A percentile compares a stretch with the other conserved stretches of the same genome.
Evolutionary conservation across 192 early-diverging fungal species (phyloP).

Genomic region (Chytriomyces confervae): DNA sequence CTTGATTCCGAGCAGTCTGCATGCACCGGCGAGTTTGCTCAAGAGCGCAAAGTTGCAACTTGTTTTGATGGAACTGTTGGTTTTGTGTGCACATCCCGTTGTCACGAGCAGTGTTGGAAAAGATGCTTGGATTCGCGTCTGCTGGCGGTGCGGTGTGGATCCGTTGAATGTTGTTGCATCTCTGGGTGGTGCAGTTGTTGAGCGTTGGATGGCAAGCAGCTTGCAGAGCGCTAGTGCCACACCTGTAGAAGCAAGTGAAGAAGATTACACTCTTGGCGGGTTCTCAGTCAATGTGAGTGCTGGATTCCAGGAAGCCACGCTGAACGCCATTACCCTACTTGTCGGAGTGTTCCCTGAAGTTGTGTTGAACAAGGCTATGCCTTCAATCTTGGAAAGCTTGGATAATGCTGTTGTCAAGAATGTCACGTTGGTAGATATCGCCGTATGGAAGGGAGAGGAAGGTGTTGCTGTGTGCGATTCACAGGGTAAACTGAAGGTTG

Average conservation of each 20-base stretch:
- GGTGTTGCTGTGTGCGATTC: constrained; percentile 69
- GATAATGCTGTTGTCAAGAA: constrained; percentile 49
- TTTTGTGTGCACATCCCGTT: constrained; percentile 57
- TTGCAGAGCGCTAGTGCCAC: background rate
- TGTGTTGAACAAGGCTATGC: constrained; percentile 55
- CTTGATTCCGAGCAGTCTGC: constrained; percentile 32
- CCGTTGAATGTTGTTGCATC: constrained; percentile 65
- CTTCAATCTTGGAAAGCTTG: constrained; percentile 55
- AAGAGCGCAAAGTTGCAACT: constrained; percentile 22
- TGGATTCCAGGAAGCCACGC: constrained; percentile 67
- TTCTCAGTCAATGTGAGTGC: constrained; percentile 43
- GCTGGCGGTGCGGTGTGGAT: constrained; percentile 75
- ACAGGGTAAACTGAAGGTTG: constrained; percentile 25
- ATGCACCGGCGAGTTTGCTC: background rate
- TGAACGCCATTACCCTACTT: constrained; percentile 66
- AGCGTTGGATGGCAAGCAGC: constrained; percentile 19
- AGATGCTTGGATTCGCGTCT: constrained; percentile 85
- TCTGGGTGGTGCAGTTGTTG: background rate
- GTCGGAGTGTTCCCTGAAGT: constrained; percentile 64
- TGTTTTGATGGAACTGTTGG: constrained; percentile 54
- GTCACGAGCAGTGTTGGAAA: constrained; percentile 55
- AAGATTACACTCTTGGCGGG: constrained; percentile 33
- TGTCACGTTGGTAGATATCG: constrained; percentile 66
- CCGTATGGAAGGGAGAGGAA: constrained; percentile 74
- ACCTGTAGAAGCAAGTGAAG: background rate